Evolutionary conservation across 306 rosid species (phyloP), one percentile per base, ranked within the genome.

Genomic region (Psophocarpus tetragonolobus): DNA sequence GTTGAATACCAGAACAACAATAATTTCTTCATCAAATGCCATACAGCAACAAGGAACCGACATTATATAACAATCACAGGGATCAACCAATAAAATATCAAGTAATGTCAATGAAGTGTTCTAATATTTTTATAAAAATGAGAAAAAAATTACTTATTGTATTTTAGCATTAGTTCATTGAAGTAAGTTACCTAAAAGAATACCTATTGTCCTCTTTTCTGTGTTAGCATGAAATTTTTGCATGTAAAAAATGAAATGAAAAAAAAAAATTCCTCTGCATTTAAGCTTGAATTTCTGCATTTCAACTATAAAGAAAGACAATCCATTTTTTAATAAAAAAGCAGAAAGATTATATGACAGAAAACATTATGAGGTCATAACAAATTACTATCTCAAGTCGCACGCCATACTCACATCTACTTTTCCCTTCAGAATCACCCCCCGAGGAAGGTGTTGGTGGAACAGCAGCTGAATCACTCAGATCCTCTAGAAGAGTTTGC

Each of bases 371-470:
- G 30, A 75, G 29, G 69, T 36, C 45, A 45, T 14, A 82, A 54
- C 47, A 82, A 8, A 58, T 69, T 27, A 67, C 71, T 73, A 77
- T 77, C 27, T 74, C 58, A 82, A 71, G 70, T 47, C n/a, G 76
- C 33, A 18, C 21, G 57, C 23, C 68, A 79, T 80, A 73, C 97
- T 83, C 75, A 92, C 97, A 91, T 90, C 83, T 96, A 84, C 94
- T 87, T 90, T 88, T 92, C 84, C 96, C 99, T 82, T 92, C 98
- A 54, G 98, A 96, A 75, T 91, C 99, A 78, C 97, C 99, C 50
- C 94, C 97, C 8, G 98, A 92, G 62, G 99, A 92, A 81, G 93
- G 84, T 39, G 97, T 66, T 61, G 35, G 94, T 63, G 86, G 94
- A 65, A 79, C 20, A 47, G 91, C 90, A 24, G 94, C 80, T 54